Percentiles rank a stretch among this genome's conserved stretches.
Evolutionary conservation across 2,329 filamentous ascomycete genomes (phyloP).

Genomic region (Diplodia mutila): DNA sequence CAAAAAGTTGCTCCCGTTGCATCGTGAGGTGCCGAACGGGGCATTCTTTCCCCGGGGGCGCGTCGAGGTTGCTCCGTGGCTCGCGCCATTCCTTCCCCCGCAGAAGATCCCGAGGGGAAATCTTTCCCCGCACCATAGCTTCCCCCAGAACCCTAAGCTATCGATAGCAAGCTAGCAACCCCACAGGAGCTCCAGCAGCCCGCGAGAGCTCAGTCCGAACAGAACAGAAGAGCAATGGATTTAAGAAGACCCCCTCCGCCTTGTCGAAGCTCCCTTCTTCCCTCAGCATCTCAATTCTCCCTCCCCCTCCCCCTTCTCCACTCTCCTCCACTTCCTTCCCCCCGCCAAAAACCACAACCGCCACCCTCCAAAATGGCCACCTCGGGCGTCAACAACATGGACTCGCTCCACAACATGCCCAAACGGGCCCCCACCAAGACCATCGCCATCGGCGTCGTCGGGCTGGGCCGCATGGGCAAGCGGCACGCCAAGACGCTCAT

Average conservation of each 20-base stretch:
- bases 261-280: background rate
- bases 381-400: slow-evolving; percentile 18
- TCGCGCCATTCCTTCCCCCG: background rate
- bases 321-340: background rate
- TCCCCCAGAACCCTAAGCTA: background rate
- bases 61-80: background rate
- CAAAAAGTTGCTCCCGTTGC: background rate
- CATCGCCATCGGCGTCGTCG: slow-evolving; percentile 50
- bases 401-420: slow-evolving; percentile 25
- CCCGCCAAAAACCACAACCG: background rate
- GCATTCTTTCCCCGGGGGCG: slow-evolving; percentile 4
- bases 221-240: background rate
- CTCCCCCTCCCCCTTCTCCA: background rate
- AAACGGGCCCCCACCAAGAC: slow-evolving; percentile 23
- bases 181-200: background rate
- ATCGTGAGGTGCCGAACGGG: background rate
- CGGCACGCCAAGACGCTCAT: slow-evolving; percentile 53
- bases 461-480: slow-evolving; percentile 57
- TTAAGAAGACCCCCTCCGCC: background rate
- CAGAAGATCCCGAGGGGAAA: background rate
- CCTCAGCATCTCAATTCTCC: background rate
- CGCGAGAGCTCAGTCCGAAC: background rate
- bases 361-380: slow-evolving; percentile 5
- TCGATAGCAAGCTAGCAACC: background rate
- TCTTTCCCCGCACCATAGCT: slow-evolving; percentile 7